phyloP scores from a whole-genome alignment of 192 early-diverging fungal genomes.

The Entomortierella parvispora region DNA sequence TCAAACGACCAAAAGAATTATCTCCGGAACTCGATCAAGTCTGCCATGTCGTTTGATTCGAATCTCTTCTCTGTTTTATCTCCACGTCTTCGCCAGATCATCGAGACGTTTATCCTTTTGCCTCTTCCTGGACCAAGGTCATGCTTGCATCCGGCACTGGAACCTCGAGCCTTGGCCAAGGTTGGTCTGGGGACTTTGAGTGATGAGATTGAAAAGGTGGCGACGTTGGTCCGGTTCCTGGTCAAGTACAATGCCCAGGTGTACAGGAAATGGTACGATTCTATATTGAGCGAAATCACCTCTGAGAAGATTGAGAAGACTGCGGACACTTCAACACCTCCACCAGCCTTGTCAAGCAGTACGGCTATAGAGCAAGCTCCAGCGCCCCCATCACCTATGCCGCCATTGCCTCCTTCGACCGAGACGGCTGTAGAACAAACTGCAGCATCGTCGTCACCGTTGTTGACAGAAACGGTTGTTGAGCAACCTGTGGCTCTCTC shows the following conservation, averaged over 20 bases:
- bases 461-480: too few species aligned
- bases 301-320: neutral
- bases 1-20: constrained; percentile 15
- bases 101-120: constrained; percentile 29
- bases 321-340: neutral
- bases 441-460: neutral
- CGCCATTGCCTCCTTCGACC: too few species aligned
- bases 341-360: too few species aligned
- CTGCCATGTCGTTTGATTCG: constrained; percentile 57
- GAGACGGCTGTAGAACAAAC: too few species aligned
- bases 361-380: too few species aligned
- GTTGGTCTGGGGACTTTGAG: constrained; percentile 61
- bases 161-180: constrained; percentile 55
- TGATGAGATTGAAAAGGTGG: constrained; percentile 61
- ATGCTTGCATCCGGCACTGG: neutral
- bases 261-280: constrained; percentile 66
- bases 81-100: constrained; percentile 53
- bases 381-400: too few species aligned
- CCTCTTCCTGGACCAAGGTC: neutral
- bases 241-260: constrained; percentile 70
- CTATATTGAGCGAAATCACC: constrained; percentile 51
- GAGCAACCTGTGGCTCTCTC: too few species aligned
- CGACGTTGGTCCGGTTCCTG: constrained; percentile 53
- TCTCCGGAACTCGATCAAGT: constrained; percentile 53
- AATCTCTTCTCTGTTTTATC: constrained; percentile 63